phyloP scores from a whole-genome alignment of 306 rosid species.

The Casuarina equisetifolia region DNA sequence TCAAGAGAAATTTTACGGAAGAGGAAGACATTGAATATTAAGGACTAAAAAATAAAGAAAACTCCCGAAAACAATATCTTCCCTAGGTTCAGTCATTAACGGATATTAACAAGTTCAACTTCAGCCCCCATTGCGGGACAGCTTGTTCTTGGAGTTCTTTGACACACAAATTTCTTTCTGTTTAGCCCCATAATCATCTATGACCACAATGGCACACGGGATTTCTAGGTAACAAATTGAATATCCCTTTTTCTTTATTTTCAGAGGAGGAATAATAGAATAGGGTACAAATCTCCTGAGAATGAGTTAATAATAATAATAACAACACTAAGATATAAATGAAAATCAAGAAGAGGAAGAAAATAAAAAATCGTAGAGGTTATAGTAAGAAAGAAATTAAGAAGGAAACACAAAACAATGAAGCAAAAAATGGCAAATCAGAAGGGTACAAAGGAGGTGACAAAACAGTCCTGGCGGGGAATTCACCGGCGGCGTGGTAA shows the following conservation, averaged over 20 bases:
- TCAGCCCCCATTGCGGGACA: constrained; percentile 7
- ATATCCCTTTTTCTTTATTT: constrained; percentile 37
- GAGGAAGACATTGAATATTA: not conserved
- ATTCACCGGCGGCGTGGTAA: constrained; percentile 37
- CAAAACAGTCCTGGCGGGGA: constrained; percentile 38
- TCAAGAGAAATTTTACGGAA: not conserved
- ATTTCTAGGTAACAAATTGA: constrained; percentile 22
- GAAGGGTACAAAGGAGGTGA: constrained; percentile 29
- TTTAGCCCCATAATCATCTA: not conserved
- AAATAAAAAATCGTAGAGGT: constrained; percentile 24
- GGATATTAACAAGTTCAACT: constrained; percentile 4
- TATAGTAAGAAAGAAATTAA: constrained; percentile 12
- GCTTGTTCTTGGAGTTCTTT: not conserved
- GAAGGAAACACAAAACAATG: constrained; percentile 16
- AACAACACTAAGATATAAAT: not conserved
- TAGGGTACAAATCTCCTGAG: constrained; percentile 37
- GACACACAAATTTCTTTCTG: not conserved
- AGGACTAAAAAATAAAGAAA: not conserved
- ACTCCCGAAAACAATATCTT: constrained; percentile 5
- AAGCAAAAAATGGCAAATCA: constrained; percentile 20
- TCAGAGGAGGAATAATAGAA: constrained; percentile 31
- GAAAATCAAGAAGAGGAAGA: not conserved
- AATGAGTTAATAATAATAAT: constrained; percentile 8
- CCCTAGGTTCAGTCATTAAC: no score
- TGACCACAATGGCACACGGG: not conserved